phyloP scores from a whole-genome alignment of 192 early-diverging fungal species.

The Rhizophagus sp. region DNA sequence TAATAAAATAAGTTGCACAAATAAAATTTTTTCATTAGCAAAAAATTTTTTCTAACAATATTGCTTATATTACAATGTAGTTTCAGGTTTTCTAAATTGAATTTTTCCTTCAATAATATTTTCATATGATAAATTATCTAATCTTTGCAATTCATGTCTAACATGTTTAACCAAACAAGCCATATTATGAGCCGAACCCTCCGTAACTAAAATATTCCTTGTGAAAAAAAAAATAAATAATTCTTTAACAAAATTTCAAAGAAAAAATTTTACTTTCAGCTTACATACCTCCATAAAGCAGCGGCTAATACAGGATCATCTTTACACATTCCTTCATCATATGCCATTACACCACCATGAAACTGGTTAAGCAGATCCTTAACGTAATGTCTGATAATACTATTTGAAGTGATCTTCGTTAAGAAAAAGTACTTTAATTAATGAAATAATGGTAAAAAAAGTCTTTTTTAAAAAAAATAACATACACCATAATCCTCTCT shows the following conservation, averaged over 20 bases:
- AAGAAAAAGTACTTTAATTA: slow-evolving; percentile 7
- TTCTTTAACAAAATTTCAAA: not conserved
- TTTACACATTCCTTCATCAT: slow-evolving; percentile 88
- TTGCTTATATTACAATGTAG: not conserved
- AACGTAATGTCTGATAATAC: slow-evolving; percentile 73
- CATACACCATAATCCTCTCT: slow-evolving; percentile 73
- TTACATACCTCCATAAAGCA: slow-evolving; percentile 77
- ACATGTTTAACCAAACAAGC: slow-evolving; percentile 44
- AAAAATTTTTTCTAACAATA: not conserved
- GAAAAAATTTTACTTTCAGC: not conserved
- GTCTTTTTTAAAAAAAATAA: not conserved
- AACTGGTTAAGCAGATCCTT: slow-evolving; percentile 79
- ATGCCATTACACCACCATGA: slow-evolving; percentile 85
- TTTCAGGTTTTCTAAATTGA: slow-evolving; percentile 26
- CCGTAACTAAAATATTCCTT: slow-evolving; percentile 45
- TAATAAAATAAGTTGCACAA: too few species aligned
- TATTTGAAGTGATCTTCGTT: slow-evolving; percentile 61
- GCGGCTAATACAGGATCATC: slow-evolving; percentile 87
- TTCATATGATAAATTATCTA: slow-evolving; percentile 39
- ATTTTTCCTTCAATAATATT: slow-evolving; percentile 37
- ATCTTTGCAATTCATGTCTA: slow-evolving; percentile 39
- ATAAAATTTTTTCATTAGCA: too few species aligned
- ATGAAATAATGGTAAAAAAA: not conserved
- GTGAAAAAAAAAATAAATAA: not conserved
- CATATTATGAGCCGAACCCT: slow-evolving; percentile 36